These are phyloP conservation scores for Alternaria triticina DNA, from an alignment of 2,329 filamentous ascomycete species.

Conservation along the genomic window DNA sequence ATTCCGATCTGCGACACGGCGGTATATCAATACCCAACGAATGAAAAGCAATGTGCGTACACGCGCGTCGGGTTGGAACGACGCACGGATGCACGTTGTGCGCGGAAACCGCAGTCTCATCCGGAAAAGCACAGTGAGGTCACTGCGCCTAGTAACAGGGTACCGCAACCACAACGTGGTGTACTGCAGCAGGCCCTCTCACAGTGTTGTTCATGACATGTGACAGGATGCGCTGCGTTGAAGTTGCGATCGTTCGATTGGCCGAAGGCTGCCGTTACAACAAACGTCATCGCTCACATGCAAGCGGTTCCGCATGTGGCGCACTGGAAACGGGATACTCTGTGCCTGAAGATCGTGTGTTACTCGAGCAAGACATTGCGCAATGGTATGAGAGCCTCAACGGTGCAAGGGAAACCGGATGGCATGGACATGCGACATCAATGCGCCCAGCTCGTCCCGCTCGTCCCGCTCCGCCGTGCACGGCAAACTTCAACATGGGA, in stretches of 20 bases:
- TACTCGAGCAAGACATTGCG: background rate
- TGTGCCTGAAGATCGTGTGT: slow-evolving; percentile 19
- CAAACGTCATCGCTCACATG: slow-evolving; percentile 16
- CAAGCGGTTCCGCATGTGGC: slow-evolving; percentile 18
- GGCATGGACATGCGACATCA: slow-evolving; percentile 12
- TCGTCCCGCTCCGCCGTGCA: slow-evolving; percentile 5
- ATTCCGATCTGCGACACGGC: slow-evolving; percentile 1
- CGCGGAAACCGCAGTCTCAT: background rate
- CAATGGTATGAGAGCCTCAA: background rate
- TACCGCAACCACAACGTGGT: slow-evolving; percentile 10
- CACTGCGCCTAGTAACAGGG: slow-evolving; percentile 1
- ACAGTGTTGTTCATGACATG: background rate
- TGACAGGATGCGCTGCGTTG: slow-evolving; percentile 8
- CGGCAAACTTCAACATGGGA: background rate
- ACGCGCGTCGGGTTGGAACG: slow-evolving; percentile 8
- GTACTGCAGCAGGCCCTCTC: background rate
- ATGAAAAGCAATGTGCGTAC: background rate
- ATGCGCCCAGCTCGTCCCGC: background rate
- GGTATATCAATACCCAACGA: slow-evolving; percentile 5
- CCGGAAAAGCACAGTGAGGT: slow-evolving; percentile 12
- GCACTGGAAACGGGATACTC: slow-evolving; percentile 5
- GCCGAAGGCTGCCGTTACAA: slow-evolving; percentile 1
- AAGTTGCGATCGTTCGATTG: slow-evolving; percentile 4
- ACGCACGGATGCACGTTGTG: slow-evolving; percentile 9
- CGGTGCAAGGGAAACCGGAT: background rate